A percentile compares a stretch with the other conserved stretches of the same genome.
phyloP scores from a whole-genome alignment of 345 rosid genomes.

The Toxicodendron radicans region DNA sequence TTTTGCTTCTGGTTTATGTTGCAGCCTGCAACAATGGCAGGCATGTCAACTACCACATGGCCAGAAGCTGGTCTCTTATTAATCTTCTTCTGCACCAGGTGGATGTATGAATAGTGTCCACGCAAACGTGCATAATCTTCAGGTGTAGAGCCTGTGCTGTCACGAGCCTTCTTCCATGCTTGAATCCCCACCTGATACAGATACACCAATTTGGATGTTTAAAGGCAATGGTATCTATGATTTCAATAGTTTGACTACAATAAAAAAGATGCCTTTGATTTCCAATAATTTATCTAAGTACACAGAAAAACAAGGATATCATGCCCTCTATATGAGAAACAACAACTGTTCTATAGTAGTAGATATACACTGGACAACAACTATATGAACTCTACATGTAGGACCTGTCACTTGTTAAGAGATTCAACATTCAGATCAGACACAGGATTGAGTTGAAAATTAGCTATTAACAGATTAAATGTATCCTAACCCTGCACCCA shows the following conservation, averaged over 20 bases:
- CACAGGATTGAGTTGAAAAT: not conserved
- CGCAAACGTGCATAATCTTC: conserved; percentile 97
- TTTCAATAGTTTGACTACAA: conserved; percentile 10
- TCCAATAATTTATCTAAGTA: not conserved
- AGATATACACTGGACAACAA: not conserved
- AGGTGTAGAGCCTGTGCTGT: conserved; percentile 89
- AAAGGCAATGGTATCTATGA: not conserved
- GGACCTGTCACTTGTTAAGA: not conserved
- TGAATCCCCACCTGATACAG: conserved; percentile 74
- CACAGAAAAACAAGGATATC: not conserved
- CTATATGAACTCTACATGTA: not conserved
- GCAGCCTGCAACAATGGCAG: conserved; percentile 27
- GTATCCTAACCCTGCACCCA: not conserved
- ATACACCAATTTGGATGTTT: not conserved
- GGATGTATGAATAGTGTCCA: conserved; percentile 95
- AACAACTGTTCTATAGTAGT: not conserved
- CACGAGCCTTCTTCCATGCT: conserved; percentile 88
- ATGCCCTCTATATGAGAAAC: not conserved
- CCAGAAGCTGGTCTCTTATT: conserved; percentile 46
- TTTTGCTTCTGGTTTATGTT: conserved; percentile 43
- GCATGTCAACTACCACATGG: conserved; percentile 69
- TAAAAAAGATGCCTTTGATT: not conserved
- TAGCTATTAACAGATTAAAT: not conserved
- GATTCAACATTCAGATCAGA: not conserved
- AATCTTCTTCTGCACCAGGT: conserved; percentile 79